Conservation (phyloP, 352 stramenopile species). For the Halophytophthora polymorphica region DNA sequence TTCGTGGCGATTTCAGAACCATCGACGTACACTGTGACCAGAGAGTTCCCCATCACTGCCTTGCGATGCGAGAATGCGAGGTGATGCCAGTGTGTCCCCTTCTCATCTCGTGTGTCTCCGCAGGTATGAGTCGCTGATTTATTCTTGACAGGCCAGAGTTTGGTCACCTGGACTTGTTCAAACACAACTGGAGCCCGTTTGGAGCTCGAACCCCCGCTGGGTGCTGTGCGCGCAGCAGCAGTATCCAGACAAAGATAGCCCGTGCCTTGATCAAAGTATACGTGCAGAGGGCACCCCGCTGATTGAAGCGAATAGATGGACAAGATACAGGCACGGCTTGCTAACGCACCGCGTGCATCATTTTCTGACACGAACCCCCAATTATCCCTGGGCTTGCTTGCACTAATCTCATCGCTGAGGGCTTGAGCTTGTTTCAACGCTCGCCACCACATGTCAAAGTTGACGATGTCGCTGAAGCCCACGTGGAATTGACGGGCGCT, state of each 20-base stretch:
- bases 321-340: constrained; percentile 62
- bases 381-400: not conserved
- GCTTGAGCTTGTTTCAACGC: constrained; percentile 50
- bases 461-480: constrained; percentile 19
- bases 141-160: constrained; percentile 20
- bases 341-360: constrained; percentile 12
- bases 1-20: constrained; percentile 68
- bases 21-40: constrained; percentile 74
- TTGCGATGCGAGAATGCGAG: constrained; percentile 71
- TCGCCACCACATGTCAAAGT: constrained; percentile 57
- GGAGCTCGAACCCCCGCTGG: constrained; percentile 51
- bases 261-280: constrained; percentile 73
- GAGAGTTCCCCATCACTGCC: constrained; percentile 62
- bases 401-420: constrained; percentile 22
- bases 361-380: not conserved
- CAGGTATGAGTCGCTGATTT: not conserved
- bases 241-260: constrained; percentile 68
- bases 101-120: constrained; percentile 13
- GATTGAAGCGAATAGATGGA: constrained; percentile 72
- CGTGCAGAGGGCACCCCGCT: constrained; percentile 56
- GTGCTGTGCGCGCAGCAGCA: constrained; percentile 38
- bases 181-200: constrained; percentile 59
- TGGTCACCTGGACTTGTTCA: constrained; percentile 55
- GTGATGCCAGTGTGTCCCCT: constrained; percentile 64
- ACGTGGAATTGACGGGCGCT: constrained; percentile 38